These are phyloP conservation scores for Pistacia vera DNA, from an alignment of 345 rosid species.

Conservation along the genomic window DNA sequence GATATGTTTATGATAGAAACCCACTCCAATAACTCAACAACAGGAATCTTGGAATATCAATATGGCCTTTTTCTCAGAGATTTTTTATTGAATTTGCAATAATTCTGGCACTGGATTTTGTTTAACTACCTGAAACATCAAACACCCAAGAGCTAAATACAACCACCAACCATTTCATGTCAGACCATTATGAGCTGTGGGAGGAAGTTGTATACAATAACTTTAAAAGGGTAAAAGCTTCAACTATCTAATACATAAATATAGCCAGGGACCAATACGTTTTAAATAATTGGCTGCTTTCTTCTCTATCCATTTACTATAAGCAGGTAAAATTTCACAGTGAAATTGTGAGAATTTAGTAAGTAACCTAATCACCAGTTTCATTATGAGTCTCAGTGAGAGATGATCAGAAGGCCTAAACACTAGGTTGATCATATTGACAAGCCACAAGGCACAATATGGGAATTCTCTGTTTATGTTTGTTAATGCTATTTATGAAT, in stretches of 20 bases:
- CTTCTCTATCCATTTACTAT: too few species aligned
- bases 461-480: neutral
- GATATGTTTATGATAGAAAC: too few species aligned
- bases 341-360: neutral
- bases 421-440: neutral
- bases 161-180: too few species aligned
- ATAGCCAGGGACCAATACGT: too few species aligned
- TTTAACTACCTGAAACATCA: constrained; percentile 81
- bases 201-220: too few species aligned
- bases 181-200: too few species aligned
- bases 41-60: constrained; percentile 31
- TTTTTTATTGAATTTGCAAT: constrained; percentile 79
- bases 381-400: neutral
- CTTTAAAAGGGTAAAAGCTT: too few species aligned
- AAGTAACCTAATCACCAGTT: neutral
- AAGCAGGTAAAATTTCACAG: neutral
- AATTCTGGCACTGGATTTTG: constrained; percentile 91
- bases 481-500: too few species aligned
- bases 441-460: neutral
- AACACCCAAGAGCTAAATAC: neutral
- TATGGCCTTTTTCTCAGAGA: constrained; percentile 62
- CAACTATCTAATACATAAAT: too few species aligned
- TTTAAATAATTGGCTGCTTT: too few species aligned
- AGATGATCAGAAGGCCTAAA: neutral
- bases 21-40: too few species aligned